These are phyloP conservation scores for Kodamaea suecica DNA, from an alignment of 1,139 yeast species.

Conservation along the genomic window DNA sequence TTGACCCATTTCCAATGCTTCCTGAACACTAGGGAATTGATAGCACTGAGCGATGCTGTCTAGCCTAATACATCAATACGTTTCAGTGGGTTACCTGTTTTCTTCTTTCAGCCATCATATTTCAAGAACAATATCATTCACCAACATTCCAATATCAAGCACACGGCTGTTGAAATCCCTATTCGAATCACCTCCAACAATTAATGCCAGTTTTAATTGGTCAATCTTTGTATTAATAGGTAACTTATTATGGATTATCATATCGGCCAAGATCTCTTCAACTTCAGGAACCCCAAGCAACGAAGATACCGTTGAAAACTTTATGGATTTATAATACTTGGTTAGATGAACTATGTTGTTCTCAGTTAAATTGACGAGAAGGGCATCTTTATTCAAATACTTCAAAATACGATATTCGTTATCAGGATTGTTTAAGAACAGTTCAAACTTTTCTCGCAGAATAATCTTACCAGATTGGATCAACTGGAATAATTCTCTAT, in stretches of 20 bases:
- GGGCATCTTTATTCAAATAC: slow-evolving; percentile 13
- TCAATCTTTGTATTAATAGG: slow-evolving; percentile 32
- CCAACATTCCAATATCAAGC: slow-evolving; percentile 22
- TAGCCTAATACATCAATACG: too few species aligned
- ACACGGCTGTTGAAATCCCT: slow-evolving; percentile 20
- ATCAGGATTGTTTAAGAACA: slow-evolving; percentile 15
- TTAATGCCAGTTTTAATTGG: slow-evolving; percentile 26
- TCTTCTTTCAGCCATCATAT: too few species aligned
- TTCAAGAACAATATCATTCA: slow-evolving; percentile 15
- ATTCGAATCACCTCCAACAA: slow-evolving; percentile 21
- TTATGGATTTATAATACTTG: slow-evolving; percentile 29
- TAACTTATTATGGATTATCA: slow-evolving; percentile 36
- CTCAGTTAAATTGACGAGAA: slow-evolving; percentile 29
- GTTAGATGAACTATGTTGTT: slow-evolving; percentile 31
- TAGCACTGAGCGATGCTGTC: too few species aligned
- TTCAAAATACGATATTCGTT: slow-evolving; percentile 12
- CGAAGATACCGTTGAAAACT: slow-evolving; percentile 16
- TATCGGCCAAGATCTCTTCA: slow-evolving; percentile 27
- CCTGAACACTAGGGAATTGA: too few species aligned
- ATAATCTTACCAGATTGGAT: slow-evolving; percentile 18
- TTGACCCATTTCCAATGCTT: too few species aligned
- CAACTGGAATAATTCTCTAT: slow-evolving; percentile 9
- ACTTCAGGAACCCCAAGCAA: slow-evolving; percentile 17
- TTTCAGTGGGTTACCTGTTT: too few species aligned
- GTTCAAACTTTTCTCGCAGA: slow-evolving; percentile 16